These are phyloP conservation scores for Talaromyces sp. DNA, from an alignment of 2,329 filamentous ascomycete genomes.

Conservation along the genomic window DNA sequence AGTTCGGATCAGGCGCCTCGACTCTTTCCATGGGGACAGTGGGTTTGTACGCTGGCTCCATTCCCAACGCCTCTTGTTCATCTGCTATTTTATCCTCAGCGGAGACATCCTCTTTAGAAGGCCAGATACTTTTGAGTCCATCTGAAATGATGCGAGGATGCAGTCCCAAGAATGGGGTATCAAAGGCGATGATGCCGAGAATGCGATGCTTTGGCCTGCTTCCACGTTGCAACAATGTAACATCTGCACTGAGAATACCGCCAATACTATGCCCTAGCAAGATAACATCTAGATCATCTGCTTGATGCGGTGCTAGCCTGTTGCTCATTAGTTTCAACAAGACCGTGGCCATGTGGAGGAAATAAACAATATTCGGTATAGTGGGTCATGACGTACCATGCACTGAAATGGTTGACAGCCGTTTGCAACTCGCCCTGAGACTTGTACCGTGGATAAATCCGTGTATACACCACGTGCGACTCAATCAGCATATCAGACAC, in stretches of 20 bases:
- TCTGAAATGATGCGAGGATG: slow-evolving; percentile 86
- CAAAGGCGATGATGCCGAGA: slow-evolving; percentile 78
- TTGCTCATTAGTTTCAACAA: background rate
- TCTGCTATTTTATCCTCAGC: slow-evolving; percentile 20
- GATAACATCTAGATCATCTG: slow-evolving; percentile 73
- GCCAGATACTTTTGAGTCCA: slow-evolving; percentile 73
- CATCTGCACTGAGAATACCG: slow-evolving; percentile 78
- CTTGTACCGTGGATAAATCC: slow-evolving; percentile 55
- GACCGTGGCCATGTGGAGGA: too few species aligned
- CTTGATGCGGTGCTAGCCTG: slow-evolving; percentile 76
- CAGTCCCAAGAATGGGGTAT: slow-evolving; percentile 84
- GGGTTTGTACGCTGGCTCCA: slow-evolving; percentile 24
- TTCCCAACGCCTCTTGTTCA: slow-evolving; percentile 22
- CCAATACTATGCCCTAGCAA: slow-evolving; percentile 90
- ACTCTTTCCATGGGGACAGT: slow-evolving; percentile 4
- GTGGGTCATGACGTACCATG: slow-evolving; percentile 57
- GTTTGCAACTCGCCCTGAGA: slow-evolving; percentile 55
- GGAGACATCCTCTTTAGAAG: slow-evolving; percentile 43
- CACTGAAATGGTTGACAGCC: slow-evolving; percentile 80
- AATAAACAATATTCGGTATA: too few species aligned
- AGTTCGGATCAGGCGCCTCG: slow-evolving; percentile 57
- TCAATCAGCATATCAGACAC: slow-evolving; percentile 68
- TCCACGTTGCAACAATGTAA: slow-evolving; percentile 60
- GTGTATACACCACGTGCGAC: slow-evolving; percentile 81
- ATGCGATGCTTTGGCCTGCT: slow-evolving; percentile 65